phyloP scores from a whole-genome alignment of 148 eudicot genomes.

The Rhododendron ovatum region DNA sequence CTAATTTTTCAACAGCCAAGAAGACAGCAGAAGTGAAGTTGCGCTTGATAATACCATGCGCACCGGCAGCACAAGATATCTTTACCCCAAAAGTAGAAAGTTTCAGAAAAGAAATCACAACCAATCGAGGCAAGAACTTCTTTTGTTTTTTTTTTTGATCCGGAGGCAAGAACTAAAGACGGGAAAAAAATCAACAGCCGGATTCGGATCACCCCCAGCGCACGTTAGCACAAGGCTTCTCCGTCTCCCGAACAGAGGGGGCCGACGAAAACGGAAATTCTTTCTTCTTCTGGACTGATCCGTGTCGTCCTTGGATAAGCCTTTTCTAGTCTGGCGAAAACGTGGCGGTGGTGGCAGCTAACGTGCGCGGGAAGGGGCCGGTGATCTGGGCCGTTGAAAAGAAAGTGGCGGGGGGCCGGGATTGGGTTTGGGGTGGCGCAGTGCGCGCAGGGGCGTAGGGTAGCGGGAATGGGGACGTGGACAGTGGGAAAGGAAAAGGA shows the following conservation, averaged over 20 bases:
- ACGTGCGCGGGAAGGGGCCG: slow-evolving; percentile 11
- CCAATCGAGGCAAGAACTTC: neutral
- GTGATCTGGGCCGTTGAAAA: neutral
- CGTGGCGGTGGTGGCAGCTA: slow-evolving; percentile 11
- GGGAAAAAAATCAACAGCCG: neutral
- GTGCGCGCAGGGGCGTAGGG: neutral
- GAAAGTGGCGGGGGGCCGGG: neutral
- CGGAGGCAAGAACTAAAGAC: neutral
- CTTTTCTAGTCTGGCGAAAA: neutral
- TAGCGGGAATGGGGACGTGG: slow-evolving; percentile 19
- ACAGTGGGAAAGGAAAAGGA: neutral
- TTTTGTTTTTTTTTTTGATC: too few relatives aligned
- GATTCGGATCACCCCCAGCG: neutral
- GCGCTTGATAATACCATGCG: neutral
- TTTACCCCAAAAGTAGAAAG: neutral
- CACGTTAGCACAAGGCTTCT: slow-evolving; percentile 8
- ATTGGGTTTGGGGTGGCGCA: neutral
- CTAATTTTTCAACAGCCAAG: neutral
- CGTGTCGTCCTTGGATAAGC: neutral
- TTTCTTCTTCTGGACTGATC: neutral
- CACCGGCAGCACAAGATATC: neutral
- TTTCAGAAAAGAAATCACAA: neutral
- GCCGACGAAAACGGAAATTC: neutral
- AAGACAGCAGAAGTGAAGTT: neutral
- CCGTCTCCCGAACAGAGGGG: neutral